Base-by-base conservation (phyloP, 805 yeast species). In the Suhomyces sp. region DNA sequence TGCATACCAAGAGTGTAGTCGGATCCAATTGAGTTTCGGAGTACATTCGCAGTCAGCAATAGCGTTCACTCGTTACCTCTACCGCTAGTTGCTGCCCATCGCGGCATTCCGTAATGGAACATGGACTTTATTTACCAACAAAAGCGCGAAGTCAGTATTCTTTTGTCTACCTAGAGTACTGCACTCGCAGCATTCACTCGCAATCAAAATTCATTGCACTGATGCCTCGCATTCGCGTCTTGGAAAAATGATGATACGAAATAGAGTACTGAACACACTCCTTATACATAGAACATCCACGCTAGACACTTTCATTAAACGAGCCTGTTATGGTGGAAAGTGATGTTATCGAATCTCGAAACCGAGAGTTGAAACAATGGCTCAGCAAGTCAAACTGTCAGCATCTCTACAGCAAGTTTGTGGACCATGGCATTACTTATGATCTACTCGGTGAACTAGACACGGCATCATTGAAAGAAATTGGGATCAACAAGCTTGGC, bases 401-500 rank as follows among this genome's bases (percentile, higher is more conserved):
- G 54, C 72, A 69, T 35, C 65, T 74, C 56, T 63, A 62, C 54
- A 27, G 60, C 42, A 67, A 62, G 51, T 75, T 75, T 51, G 58
- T 65, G 22, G 79, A 80, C 15, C 74, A 85, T 62, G 86, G 81
- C 23, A 79, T 87, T 56, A 77, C 84, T 0, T 71, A 75, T 22
- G 88, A 84, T 49, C 68, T 86, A 6, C 58, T 87, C 6, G 71
- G 82, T 4, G 86, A 83, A 54, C 70, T 85, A 44, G 96, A 89
- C 61, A 75, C 79, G 44, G 74, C 70, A 6, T 81, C 90, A 0
- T 76, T 93, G 52, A 81, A 78, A 47, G 94, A 87, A 52, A 65
- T 94, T 9, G 96, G 97, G 0, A 68, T 93, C 9, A 57, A 61
- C n/a, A 86, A 83, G 57, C 81, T 93, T 13, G 97, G 98, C 1